A percentile compares a stretch with the other conserved stretches of the same genome.
Evolutionary conservation across 495 filamentous ascomycete species (phyloP).

Genomic region (Aspergillus ostianus): DNA sequence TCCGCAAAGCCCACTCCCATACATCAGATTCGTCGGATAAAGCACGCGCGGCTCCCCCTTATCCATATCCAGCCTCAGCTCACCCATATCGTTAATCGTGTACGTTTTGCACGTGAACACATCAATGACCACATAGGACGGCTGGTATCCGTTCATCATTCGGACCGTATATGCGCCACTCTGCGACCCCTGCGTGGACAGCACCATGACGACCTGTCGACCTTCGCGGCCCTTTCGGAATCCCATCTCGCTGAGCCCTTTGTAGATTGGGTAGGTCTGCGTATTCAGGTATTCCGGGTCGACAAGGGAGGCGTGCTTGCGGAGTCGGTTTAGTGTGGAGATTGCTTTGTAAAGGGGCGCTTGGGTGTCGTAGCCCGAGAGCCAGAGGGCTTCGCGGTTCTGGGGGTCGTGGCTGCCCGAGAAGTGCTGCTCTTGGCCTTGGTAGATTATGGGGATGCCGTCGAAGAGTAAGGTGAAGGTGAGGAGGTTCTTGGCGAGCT

Average conservation of each 20-base stretch:
- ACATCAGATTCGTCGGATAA: slow-evolving; percentile 29
- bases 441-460: slow-evolving; percentile 62
- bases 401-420: slow-evolving; percentile 54
- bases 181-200: slow-evolving; percentile 53
- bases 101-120: slow-evolving; percentile 48
- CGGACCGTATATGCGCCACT: slow-evolving; percentile 43
- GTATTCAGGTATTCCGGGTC: slow-evolving; percentile 50
- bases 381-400: slow-evolving; percentile 78
- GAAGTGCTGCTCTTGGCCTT: slow-evolving; percentile 74
- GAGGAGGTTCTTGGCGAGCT: slow-evolving; percentile 64
- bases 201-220: slow-evolving; percentile 55
- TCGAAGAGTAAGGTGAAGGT: slow-evolving; percentile 70
- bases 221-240: slow-evolving; percentile 61
- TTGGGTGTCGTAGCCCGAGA: slow-evolving; percentile 57
- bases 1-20: slow-evolving; percentile 39
- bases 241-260: slow-evolving; percentile 54
- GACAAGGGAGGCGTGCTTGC: slow-evolving; percentile 51
- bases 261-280: slow-evolving; percentile 50
- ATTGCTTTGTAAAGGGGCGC: slow-evolving; percentile 61
- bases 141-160: slow-evolving; percentile 41
- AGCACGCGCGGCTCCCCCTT: slow-evolving; percentile 52
- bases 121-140: slow-evolving; percentile 40
- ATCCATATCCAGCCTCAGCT: slow-evolving; percentile 44
- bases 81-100: slow-evolving; percentile 43
- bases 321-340: slow-evolving; percentile 56